Evolutionary conservation across 2,329 filamentous ascomycete species (phyloP).

Genomic region (Acarospora socialis): DNA sequence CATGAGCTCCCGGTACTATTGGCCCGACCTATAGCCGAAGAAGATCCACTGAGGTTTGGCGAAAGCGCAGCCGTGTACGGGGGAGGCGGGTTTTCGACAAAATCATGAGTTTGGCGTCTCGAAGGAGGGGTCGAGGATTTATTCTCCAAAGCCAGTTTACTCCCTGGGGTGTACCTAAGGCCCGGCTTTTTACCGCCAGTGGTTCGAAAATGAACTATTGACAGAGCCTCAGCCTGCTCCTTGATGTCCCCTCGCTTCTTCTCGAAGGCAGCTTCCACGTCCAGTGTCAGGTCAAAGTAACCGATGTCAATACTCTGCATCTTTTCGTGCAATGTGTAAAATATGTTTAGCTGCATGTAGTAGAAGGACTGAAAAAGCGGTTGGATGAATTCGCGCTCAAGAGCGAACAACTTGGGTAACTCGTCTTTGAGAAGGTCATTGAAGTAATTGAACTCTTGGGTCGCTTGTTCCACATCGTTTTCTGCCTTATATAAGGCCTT

Average conservation of each 20-base stretch:
- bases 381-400: slow-evolving; percentile 90
- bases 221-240: slow-evolving; percentile 70
- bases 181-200: slow-evolving; percentile 52
- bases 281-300: slow-evolving; percentile 85
- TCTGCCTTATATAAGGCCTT: slow-evolving; percentile 95
- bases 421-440: slow-evolving; percentile 96
- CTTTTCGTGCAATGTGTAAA: slow-evolving; percentile 93
- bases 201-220: slow-evolving; percentile 83
- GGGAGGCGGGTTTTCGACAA: slow-evolving; percentile 50
- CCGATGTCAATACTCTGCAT: slow-evolving; percentile 97
- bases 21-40: slow-evolving; percentile 22
- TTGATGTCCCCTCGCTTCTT: slow-evolving; percentile 80
- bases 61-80: slow-evolving; percentile 46
- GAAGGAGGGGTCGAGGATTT: slow-evolving; percentile 20
- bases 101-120: slow-evolving; percentile 28
- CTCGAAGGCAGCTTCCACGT: slow-evolving; percentile 83
- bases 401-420: slow-evolving; percentile 73
- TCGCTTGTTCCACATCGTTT: slow-evolving; percentile 76
- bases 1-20: slow-evolving; percentile 30
- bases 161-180: slow-evolving; percentile 34
- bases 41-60: slow-evolving; percentile 8
- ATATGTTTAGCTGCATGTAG: slow-evolving; percentile 99
- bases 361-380: slow-evolving; percentile 98
- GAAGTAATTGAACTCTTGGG: slow-evolving; percentile 95
- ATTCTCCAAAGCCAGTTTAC: slow-evolving; percentile 9